A percentile compares a stretch with the other conserved stretches of the same genome.
Conservation (phyloP, 2,329 filamentous ascomycete species). For the Akanthomyces lecanii region DNA sequence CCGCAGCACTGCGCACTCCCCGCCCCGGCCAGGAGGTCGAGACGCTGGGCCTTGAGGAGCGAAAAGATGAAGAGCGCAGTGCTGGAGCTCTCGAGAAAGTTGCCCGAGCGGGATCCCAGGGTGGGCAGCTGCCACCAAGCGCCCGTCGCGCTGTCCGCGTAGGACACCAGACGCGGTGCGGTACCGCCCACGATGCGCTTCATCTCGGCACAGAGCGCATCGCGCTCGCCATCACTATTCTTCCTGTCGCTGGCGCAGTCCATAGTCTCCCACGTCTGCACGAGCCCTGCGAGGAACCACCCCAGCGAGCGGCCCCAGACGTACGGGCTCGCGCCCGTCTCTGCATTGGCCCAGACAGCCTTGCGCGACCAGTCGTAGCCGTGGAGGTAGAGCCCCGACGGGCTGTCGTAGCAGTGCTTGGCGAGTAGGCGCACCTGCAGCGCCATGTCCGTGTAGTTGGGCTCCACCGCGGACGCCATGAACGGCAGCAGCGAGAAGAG, state of each 20-base stretch:
- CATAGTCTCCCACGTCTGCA: constrained; percentile 19
- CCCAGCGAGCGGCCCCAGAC: constrained; percentile 20
- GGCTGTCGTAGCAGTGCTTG: constrained; percentile 17
- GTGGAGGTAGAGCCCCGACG: constrained; percentile 17
- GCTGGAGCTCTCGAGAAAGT: constrained; percentile 22
- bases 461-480: constrained; percentile 19
- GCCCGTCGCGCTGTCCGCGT: constrained; percentile 16
- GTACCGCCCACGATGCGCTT: constrained; percentile 4
- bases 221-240: neutral
- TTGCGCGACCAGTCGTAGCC: constrained; percentile 20
- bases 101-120: constrained; percentile 15
- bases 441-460: constrained; percentile 22
- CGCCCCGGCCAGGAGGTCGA: constrained; percentile 8
- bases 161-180: constrained; percentile 8
- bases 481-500: constrained; percentile 48
- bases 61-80: constrained; percentile 19
- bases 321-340: constrained; percentile 20
- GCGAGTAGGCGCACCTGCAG: constrained; percentile 22
- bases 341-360: constrained; percentile 19
- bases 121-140: constrained; percentile 21
- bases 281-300: constrained; percentile 20
- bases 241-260: constrained; percentile 4
- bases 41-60: constrained; percentile 15
- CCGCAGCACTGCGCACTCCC: neutral
- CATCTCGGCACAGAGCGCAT: constrained; percentile 10